Base-by-base conservation (phyloP, 768 basidiomycete genomes). In the Boletellus sp. region DNA sequence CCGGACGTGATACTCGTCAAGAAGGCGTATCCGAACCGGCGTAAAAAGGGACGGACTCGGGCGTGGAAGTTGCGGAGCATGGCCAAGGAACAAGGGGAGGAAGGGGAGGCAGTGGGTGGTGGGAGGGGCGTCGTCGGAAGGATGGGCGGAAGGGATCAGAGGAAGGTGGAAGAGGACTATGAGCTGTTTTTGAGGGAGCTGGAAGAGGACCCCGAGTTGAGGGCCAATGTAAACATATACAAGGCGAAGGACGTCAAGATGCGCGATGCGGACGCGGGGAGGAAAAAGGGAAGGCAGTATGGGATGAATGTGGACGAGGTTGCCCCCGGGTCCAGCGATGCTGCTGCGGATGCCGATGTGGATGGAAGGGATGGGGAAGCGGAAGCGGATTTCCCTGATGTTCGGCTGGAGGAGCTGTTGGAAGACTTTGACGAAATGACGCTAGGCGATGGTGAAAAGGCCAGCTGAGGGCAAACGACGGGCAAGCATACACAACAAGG, bases 91-190 rank as follows among this genome's bases (percentile, higher is more conserved):
- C 85, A 80, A 10, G 92, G 88, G 9, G 92, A 93, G 65, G 88
- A 88, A 34, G 90, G 85, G 26, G 87, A 92, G 63, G 86, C 84
- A 13, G 78, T 85, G 9, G 28, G 9, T 26, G 78, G 73, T 42
- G 86, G 82, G 31, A 74, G 90, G 37, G 94, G 94, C 48, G 85
- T 93, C n/a, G 84, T 95, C 38, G 94, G 94, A 1, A 74, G 92
- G 41, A 78, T 87, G 78, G 94, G 94, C 11, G 94, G 93, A 32
- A 75, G 92, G 41, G 94, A 95, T 71, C 80, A 84, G 70, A 85
- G 79, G 73, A 93, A 94, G 75, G 90, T 98, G 50, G 94, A 97
- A 58, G 85, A 91, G 65, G 95, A 99, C 65, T 99, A 98, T 70
- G 96, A 98, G 74, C 55, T 90, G 44, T 99, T 99, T 81, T 72